Base-by-base conservation (phyloP, 1,284 basidiomycete genomes). In the Trichosporon ovoides region DNA sequence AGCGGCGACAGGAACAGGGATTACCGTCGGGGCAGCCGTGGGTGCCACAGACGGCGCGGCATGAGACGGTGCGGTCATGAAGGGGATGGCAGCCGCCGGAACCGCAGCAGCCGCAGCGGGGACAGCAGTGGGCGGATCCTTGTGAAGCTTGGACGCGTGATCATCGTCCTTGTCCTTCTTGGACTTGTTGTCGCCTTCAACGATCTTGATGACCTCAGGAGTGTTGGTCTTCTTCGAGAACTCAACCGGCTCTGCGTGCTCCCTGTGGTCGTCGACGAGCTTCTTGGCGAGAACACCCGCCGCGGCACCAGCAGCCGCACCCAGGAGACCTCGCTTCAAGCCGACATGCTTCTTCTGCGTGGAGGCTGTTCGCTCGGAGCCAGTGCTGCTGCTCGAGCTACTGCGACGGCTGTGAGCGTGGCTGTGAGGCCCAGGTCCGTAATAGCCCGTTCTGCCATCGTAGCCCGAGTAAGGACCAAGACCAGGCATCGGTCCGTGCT, bases 251-350 rank as follows among this genome's bases (percentile, higher is more conserved):
- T 48, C 43, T 22, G 43, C 14, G 43, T 48, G 43, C 14, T 48
- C 43, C 43, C 28, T 48, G 43, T 48, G 43, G 24, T 48, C 43
- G 43, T 48, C 43, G 4, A 48, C 43, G 6, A 48, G 43, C 43
- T 48, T 48, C 22, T 48, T 48, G 13, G 43, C 43, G 7, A 48
- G 43, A 16, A 24, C 43, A 28, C 43, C 43, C 5, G 43, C 43
- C 16, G 43, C 43, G 16, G 43, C 43, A 18, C 43, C 43, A 7
- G 43, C 43, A 2, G 43, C 43, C 7, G 28, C 43, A 16, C 43
- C 43, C 16, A 48, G n/a, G 10, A 48, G 43, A 7, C 43, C 43
- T 18, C 24, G 22, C 43, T 48, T 48, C 14, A 48, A 16, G n/a
- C 43, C 43, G 14, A n/a, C 28, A 22, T 48, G 43, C 43, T 48